These are phyloP conservation scores for Mucor sp. DNA, from an alignment of 371 early-diverging fungal genomes.

Conservation along the genomic window DNA sequence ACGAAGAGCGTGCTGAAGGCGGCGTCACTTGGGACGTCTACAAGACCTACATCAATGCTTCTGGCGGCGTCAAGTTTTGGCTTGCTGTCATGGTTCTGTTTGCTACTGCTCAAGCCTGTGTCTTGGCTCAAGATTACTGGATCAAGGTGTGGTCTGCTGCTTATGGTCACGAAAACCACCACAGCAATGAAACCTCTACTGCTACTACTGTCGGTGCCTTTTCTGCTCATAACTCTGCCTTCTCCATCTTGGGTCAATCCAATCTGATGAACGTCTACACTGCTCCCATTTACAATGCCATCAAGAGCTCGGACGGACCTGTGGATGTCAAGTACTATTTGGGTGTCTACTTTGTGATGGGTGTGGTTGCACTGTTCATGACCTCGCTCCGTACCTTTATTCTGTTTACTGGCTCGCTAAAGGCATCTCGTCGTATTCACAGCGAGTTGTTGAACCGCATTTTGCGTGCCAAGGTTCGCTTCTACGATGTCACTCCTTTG, in stretches of 20 bases:
- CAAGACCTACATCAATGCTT: slow-evolving; percentile 61
- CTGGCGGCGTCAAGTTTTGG: slow-evolving; percentile 68
- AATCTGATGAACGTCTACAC: slow-evolving; percentile 3
- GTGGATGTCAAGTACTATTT: slow-evolving; percentile 54
- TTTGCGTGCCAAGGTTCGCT: slow-evolving; percentile 72
- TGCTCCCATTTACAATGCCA: background rate
- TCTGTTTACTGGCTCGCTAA: slow-evolving; percentile 50
- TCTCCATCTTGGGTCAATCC: slow-evolving; percentile 5
- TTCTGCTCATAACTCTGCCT: background rate
- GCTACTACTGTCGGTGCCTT: background rate
- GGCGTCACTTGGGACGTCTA: slow-evolving; percentile 64
- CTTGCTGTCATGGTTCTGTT: slow-evolving; percentile 50
- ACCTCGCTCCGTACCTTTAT: slow-evolving; percentile 40
- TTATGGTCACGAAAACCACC: slow-evolving; percentile 11
- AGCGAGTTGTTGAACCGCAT: slow-evolving; percentile 62
- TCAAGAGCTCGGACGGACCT: background rate
- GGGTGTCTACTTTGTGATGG: slow-evolving; percentile 56
- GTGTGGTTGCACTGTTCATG: slow-evolving; percentile 44
- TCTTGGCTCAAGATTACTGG: slow-evolving; percentile 65
- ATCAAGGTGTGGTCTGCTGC: slow-evolving; percentile 62
- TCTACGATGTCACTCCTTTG: slow-evolving; percentile 87
- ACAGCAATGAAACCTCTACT: background rate
- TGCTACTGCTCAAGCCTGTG: slow-evolving; percentile 46
- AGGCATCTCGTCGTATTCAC: slow-evolving; percentile 59
- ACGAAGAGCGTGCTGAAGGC: slow-evolving; percentile 71